phyloP scores from a whole-genome alignment of 2,329 filamentous ascomycete species.

The Alternaria rosae region DNA sequence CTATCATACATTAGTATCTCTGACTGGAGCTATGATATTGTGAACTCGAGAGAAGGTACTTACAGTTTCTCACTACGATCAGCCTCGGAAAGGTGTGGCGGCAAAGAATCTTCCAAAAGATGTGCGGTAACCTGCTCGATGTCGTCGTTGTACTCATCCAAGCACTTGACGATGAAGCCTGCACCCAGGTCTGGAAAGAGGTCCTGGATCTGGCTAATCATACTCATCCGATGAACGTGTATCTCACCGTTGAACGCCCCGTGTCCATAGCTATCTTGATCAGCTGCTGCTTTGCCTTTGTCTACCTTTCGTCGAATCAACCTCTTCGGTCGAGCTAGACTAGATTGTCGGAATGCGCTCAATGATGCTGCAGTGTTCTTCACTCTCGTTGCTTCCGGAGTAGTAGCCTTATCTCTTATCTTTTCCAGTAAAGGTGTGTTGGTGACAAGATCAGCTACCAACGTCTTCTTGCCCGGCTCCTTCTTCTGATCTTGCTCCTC shows the following conservation, averaged over 20 bases:
- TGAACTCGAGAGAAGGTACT: background rate
- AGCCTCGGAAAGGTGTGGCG: slow-evolving; percentile 68
- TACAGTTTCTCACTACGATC: slow-evolving; percentile 72
- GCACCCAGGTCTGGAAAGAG: slow-evolving; percentile 88
- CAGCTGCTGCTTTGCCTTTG: slow-evolving; percentile 68
- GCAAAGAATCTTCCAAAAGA: slow-evolving; percentile 79
- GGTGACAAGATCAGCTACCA: slow-evolving; percentile 84
- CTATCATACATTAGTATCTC: slow-evolving; percentile 26
- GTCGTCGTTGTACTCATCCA: slow-evolving; percentile 80
- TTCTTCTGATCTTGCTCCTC: slow-evolving; percentile 66
- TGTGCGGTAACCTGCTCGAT: slow-evolving; percentile 82
- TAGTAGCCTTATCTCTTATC: slow-evolving; percentile 63
- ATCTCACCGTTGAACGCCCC: slow-evolving; percentile 56
- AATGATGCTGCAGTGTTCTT: slow-evolving; percentile 69
- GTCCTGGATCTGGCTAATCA: slow-evolving; percentile 90
- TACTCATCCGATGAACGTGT: slow-evolving; percentile 82
- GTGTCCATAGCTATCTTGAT: slow-evolving; percentile 45
- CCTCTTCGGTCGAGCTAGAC: slow-evolving; percentile 61
- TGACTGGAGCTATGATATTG: background rate
- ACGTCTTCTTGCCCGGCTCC: slow-evolving; percentile 58
- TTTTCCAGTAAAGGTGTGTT: slow-evolving; percentile 77
- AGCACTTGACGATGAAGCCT: slow-evolving; percentile 78
- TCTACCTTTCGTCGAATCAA: slow-evolving; percentile 65
- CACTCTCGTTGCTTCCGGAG: slow-evolving; percentile 61
- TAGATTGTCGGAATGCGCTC: slow-evolving; percentile 62